phyloP scores from a whole-genome alignment of 805 yeast species.

The Martiniozyma abietophila region DNA sequence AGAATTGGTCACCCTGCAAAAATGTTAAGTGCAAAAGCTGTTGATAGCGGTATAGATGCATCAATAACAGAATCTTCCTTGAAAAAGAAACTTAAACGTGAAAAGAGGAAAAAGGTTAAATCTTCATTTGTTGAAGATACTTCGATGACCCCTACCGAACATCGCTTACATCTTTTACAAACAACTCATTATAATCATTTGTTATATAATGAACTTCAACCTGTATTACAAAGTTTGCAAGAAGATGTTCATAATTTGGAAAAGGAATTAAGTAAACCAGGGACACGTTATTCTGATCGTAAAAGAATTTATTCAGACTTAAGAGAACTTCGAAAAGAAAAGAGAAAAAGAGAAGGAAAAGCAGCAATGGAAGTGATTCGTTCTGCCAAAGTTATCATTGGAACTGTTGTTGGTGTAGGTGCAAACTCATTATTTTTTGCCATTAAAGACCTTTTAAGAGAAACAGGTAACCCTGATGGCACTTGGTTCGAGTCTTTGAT shows the following conservation, averaged over 20 bases:
- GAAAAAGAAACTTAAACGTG: constrained; percentile 21
- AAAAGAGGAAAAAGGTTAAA: constrained; percentile 2
- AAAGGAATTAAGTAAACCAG: constrained; percentile 43
- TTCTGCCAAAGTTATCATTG: constrained; percentile 58
- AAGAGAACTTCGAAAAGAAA: constrained; percentile 60
- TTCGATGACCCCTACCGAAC: constrained; percentile 4
- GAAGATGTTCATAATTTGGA: constrained; percentile 9
- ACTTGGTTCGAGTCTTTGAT: constrained; percentile 65
- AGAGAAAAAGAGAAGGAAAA: constrained; percentile 55
- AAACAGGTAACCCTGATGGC: not conserved
- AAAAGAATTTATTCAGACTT: constrained; percentile 60
- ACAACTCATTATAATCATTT: constrained; percentile 6
- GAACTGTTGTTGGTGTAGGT: constrained; percentile 42
- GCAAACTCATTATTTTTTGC: constrained; percentile 6
- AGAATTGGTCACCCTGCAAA: constrained; percentile 95
- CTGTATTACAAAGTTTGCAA: constrained; percentile 5
- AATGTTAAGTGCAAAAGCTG: constrained; percentile 29
- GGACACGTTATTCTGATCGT: constrained; percentile 47
- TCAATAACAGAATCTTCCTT: constrained; percentile 32
- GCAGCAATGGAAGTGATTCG: constrained; percentile 49
- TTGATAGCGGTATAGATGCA: constrained; percentile 60
- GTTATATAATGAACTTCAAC: constrained; percentile 3
- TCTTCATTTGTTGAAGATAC: not conserved
- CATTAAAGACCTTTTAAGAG: constrained; percentile 5
- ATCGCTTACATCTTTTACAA: constrained; percentile 2